Conservation (phyloP, 352 stramenopile genomes). For the Phytophthora uliginosa region DNA sequence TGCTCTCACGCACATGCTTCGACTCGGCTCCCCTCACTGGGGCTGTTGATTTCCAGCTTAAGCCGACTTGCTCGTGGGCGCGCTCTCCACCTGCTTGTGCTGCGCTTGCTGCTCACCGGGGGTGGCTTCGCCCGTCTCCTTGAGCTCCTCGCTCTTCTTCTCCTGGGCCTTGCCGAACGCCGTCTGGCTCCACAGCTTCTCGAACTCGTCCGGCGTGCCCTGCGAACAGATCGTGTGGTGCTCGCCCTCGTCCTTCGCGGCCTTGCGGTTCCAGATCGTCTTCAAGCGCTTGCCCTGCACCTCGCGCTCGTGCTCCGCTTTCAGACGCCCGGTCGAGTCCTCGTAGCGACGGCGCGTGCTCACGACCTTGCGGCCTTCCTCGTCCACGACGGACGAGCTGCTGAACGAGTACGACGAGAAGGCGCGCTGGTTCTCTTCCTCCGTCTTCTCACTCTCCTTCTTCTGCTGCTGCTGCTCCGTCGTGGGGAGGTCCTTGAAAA, state of each 20-base stretch:
- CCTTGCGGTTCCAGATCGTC: conserved; percentile 82
- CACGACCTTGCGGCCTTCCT: conserved; percentile 65
- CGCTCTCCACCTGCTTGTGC: conserved; percentile 30
- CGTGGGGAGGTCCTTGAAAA: conserved; percentile 81
- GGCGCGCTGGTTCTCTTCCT: conserved; percentile 45
- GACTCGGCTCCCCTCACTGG: background rate
- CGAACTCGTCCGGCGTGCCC: conserved; percentile 71
- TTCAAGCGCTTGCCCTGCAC: conserved; percentile 67
- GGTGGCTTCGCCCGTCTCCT: conserved; percentile 42
- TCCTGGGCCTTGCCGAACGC: conserved; percentile 74
- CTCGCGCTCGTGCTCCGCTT: conserved; percentile 87
- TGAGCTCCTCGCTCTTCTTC: conserved; percentile 70
- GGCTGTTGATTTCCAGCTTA: conserved; percentile 12
- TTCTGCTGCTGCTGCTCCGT: conserved; percentile 39
- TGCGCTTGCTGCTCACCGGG: conserved; percentile 16
- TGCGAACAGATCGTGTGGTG: conserved; percentile 72
- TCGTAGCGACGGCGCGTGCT: conserved; percentile 88
- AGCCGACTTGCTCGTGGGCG: conserved; percentile 19
- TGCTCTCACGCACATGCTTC: background rate
- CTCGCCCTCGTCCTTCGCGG: conserved; percentile 71
- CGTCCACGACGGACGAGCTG: conserved; percentile 78
- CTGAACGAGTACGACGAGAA: conserved; percentile 88
- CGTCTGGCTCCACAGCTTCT: conserved; percentile 79
- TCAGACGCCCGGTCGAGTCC: conserved; percentile 82
- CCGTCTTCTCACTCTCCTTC: conserved; percentile 36